Evolutionary conservation across 768 basidiomycete species (phyloP), one percentile per base, ranked within the genome.

Genomic region (Cubamyces sp.): DNA sequence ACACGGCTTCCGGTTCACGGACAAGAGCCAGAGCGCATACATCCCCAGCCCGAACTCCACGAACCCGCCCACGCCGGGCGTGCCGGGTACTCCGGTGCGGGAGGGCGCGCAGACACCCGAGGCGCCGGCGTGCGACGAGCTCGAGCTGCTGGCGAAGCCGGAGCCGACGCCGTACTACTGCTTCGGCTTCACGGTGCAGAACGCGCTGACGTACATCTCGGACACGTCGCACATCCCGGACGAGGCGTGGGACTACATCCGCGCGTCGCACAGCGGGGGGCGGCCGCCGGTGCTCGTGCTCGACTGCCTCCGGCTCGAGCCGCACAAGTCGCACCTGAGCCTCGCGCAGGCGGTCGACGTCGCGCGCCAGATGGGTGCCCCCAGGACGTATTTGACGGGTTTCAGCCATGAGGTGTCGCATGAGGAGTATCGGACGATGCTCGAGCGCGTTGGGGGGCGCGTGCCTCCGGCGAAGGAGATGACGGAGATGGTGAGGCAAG

Each of bases 171-270:
- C 88, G 2, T 90, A 86, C 70, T 69, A 84, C 52, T 87, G 84
- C 69, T 81, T 87, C 68, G 90, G 87, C 28, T 92, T 92, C 77
- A 80, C 84, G 69, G 78, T 91, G 48, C 82, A 87, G 67, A 77
- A 87, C 39, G 75, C 81, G 30, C 74, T 96, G 48, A 78, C 86
- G 15, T 96, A 96, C 76, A 80, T 96, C 61, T 88, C 90, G 26
- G 95, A 97, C 72, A 90, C 88, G 43, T 92, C 90, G 9, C 75
- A 83, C 66, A 90, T 96, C 57, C 93, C 94, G 1, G 84, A 89
- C 8, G 80, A 84, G 39, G 82, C 86, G 42, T 92, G 90, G 90
- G 68, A 48, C 25, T 30, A 59, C 52, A 42, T 64, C 23, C 73
- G 19, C 67, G 85, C 53, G 74, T 87, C 54, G 50, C 66, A 60